Percentiles rank a stretch among this genome's conserved stretches.
These are phyloP conservation scores for Fraxinus baroniana DNA, from an alignment of 305 asterid genomes.

Conservation along the genomic window DNA sequence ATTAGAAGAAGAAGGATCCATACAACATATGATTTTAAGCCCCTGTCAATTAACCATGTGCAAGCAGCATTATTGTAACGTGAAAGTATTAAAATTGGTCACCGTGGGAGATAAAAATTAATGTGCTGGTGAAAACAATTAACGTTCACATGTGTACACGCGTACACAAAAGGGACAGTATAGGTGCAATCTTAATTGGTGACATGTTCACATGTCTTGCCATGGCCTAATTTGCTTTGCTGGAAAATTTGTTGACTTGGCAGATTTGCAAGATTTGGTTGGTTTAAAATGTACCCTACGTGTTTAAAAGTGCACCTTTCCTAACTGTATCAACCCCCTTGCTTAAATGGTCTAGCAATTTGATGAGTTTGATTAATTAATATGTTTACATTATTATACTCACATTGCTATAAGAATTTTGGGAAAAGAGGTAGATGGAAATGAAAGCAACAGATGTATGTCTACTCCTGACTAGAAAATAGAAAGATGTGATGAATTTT, in stretches of 20 bases:
- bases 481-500: not conserved
- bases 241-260: slow-evolving; percentile 2
- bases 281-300: slow-evolving; percentile 1
- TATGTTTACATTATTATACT: not conserved
- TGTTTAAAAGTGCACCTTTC: slow-evolving; percentile 15
- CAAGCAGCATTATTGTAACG: not conserved
- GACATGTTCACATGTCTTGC: slow-evolving; percentile 33
- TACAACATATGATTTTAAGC: too few relatives aligned
- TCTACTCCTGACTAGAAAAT: not conserved
- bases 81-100: not conserved
- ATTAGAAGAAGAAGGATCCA: too few relatives aligned
- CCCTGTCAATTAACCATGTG: too few relatives aligned
- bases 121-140: not conserved
- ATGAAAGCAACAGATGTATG: not conserved
- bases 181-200: slow-evolving; percentile 28
- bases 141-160: slow-evolving; percentile 28
- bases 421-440: not conserved
- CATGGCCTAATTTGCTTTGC: slow-evolving; percentile 17
- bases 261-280: slow-evolving; percentile 20
- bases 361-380: not conserved
- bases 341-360: slow-evolving; percentile 11
- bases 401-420: not conserved
- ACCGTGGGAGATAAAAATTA: not conserved
- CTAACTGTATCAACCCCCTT: slow-evolving; percentile 27
- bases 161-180: not conserved